A percentile compares a stretch with the other conserved stretches of the same genome.
phyloP scores from a whole-genome alignment of 352 stramenopile genomes.

The Phytophthora megakarya region DNA sequence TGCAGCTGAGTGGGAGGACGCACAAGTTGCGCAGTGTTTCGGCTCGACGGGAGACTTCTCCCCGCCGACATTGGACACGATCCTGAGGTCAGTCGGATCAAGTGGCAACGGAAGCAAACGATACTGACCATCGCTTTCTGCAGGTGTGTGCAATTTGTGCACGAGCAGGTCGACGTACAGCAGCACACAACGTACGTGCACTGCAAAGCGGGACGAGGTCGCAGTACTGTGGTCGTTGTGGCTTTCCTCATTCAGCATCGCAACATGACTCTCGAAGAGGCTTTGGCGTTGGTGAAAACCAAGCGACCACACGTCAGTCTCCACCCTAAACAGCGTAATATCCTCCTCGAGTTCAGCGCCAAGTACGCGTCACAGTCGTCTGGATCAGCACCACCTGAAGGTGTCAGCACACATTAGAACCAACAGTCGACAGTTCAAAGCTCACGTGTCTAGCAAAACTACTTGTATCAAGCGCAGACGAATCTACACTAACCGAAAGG shows the following conservation, averaged over 20 bases:
- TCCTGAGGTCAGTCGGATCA: conserved; percentile 38
- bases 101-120: not conserved
- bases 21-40: conserved; percentile 62
- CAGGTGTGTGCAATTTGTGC: conserved; percentile 68
- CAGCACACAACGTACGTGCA: conserved; percentile 78
- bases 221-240: conserved; percentile 75
- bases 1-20: conserved; percentile 58
- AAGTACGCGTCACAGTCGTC: conserved; percentile 17
- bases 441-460: conserved; percentile 5
- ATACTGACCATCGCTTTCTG: not conserved
- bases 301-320: conserved; percentile 74
- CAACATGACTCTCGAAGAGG: conserved; percentile 57
- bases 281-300: conserved; percentile 51
- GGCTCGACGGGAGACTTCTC: conserved; percentile 71
- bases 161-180: conserved; percentile 55
- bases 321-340: conserved; percentile 58
- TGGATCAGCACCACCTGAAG: not conserved
- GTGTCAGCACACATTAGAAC: not conserved
- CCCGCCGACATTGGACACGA: conserved; percentile 65
- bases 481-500: conserved; percentile 47
- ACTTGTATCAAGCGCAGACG: conserved; percentile 15
- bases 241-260: conserved; percentile 74
- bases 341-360: conserved; percentile 49
- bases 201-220: conserved; percentile 79
- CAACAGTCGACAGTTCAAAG: conserved; percentile 3